Evolutionary conservation across 495 filamentous ascomycete species (phyloP), one percentile per base, ranked within the genome.

Genomic region (Hamigera avellanea): DNA sequence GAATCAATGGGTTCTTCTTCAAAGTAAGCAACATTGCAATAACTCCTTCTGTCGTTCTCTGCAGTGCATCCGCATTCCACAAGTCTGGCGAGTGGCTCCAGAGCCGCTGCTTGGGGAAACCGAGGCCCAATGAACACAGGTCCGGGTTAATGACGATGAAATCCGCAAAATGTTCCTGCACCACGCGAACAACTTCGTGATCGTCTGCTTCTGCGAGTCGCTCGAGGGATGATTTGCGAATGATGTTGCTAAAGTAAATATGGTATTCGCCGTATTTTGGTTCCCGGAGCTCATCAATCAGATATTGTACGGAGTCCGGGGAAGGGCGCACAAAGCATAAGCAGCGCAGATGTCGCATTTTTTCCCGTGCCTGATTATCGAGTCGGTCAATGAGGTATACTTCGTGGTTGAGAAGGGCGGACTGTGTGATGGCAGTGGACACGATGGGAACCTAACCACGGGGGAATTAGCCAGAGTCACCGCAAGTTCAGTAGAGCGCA

Each of bases 231-330:
- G 93, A 96, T 59, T 98, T 98, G 54, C 89, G 89, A 54, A 91
- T 80, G 28, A 95, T 78, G 57, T 98, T 98, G 69, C 85, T 95
- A 53, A 98, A 89, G 62, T 86, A 95, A 35, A 98, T 76, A 46
- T 93, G 73, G 61, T 98, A 98, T 70, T 96, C 91, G 42, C 93
- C 91, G 48, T 98, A 98, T 50, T 91, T 95, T 14, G 91, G 93
- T 37, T 95, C 89, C 40, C 93, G 76, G 31, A 98, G 71, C 62
- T 98, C 91, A 46, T 98, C 93, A 47, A 98, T 91, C 14, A 98
- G 71, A 19, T 84, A 73, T 54, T 95, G 87, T 44, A 95, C 82
- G 15, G 91, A 88, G 40, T 86, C 83, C 2, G 89, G 73, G 8
- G 88, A 88, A 12, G 91, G 91, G 18, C 93, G 77, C 19, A 96